Conservation (phyloP, 805 yeast genomes). For the Cyberlindnera samutprakarnensis region DNA sequence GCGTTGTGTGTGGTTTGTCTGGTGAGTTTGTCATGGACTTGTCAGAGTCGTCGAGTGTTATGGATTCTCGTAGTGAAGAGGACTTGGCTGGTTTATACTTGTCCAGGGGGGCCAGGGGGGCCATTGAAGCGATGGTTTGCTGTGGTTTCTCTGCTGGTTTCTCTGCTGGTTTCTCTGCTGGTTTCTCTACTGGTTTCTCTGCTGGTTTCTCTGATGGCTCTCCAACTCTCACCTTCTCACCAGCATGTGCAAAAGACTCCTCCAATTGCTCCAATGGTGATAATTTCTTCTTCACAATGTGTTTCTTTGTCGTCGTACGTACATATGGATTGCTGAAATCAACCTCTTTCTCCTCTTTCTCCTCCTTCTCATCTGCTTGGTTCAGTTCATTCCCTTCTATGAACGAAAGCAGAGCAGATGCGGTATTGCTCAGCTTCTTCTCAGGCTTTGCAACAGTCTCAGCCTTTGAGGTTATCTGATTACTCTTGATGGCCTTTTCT, state of each 20-base stretch:
- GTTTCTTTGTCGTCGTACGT: conserved; percentile 5
- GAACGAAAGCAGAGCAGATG: conserved; percentile 40
- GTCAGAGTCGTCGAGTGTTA: conserved; percentile 10
- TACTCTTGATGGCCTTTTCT: conserved; percentile 1
- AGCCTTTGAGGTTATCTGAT: conserved; percentile 2
- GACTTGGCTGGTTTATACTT: conserved; percentile 31
- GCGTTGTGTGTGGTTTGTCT: no score
- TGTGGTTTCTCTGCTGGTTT: background rate
- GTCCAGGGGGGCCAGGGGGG: conserved; percentile 2
- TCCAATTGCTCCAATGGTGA: conserved; percentile 18
- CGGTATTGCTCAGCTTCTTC: conserved; percentile 37
- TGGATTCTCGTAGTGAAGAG: conserved; percentile 29
- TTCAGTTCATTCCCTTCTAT: conserved; percentile 25
- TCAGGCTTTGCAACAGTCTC: conserved; percentile 2
- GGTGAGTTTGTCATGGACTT: conserved; percentile 7
- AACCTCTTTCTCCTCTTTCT: conserved; percentile 7
- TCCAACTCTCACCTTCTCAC: no score
- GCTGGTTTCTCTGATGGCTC: conserved; percentile 1
- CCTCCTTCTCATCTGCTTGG: conserved; percentile 4
- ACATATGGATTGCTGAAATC: conserved; percentile 36
- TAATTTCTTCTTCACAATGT: conserved; percentile 7
- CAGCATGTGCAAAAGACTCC: conserved; percentile 9
- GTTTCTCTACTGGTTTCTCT: background rate
- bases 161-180: background rate
- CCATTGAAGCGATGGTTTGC: background rate